Base-by-base conservation (phyloP, 805 yeast species). In the Nakazawaea molendinolei region DNA sequence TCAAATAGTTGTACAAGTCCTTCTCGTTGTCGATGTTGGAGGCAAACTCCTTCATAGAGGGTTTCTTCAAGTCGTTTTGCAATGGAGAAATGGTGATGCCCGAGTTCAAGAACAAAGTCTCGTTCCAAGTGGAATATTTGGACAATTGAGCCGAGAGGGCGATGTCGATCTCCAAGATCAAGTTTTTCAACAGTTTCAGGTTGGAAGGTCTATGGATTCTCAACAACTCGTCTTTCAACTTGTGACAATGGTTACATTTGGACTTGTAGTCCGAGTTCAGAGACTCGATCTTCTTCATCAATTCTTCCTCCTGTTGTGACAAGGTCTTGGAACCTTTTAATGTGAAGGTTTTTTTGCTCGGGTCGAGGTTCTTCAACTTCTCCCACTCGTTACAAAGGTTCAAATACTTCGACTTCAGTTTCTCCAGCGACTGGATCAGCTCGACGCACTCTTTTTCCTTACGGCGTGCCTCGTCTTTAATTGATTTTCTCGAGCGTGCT, bases 281-380 rank as follows among this genome's bases (percentile, higher is more conserved):
- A 37, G 66, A 60, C 45, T 81, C 85, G 31, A 92, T 85, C 52
- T 90, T 89, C 37, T 79, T 63, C 42, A 72, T 76, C 14, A 90
- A 64, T 33, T 89, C 95, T 52, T 90, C 97, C 53, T 92, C 97
- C 53, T 80, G 84, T 60, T 90, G 97, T 35, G 79, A 81, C 1
- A 83, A 76, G 0, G 87, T 78, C 46, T 80, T 81, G 27, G 85
- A 74, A 41, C 83, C 81, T 52, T 85, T 85, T 53, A 92, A 69
- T 2, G 90, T 76, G 34, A 89, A 78, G 44, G 83, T 81, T 48
- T 86, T 86, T 56, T 83, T 85, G 39, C 81, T 70, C 15, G 95
- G 95, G 53, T 90, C 97, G 28, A 77, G 69, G 34, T 48, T 52
- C 51, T 81, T 76, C 29, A 87, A 69, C 48, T 82, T 79, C 47